These are phyloP conservation scores for Rhodotorula sp. DNA, from an alignment of 1,284 basidiomycete species.

Conservation along the genomic window DNA sequence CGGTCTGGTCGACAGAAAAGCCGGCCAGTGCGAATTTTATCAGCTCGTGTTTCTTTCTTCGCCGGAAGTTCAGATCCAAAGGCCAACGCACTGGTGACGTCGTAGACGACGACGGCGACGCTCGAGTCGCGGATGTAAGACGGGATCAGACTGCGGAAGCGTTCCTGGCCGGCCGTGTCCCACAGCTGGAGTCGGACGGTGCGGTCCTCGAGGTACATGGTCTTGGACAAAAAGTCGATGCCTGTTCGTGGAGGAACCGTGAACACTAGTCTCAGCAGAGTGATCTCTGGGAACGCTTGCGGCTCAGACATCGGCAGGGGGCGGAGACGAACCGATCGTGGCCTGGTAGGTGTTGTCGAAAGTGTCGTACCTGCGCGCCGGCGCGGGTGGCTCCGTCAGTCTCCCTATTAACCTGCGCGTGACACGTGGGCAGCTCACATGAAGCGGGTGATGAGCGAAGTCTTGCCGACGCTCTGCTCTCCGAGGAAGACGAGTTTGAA, in stretches of 20 bases:
- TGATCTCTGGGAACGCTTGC: neutral
- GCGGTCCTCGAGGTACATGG: conserved; percentile 98
- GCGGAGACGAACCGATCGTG: conserved; percentile 76
- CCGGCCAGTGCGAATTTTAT: neutral
- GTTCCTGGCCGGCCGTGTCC: conserved; percentile 98
- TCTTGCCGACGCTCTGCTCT: conserved; percentile 75
- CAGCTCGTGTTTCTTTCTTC: neutral
- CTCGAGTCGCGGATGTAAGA: conserved; percentile 99
- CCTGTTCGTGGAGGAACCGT: conserved; percentile 1
- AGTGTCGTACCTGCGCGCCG: conserved; percentile 84
- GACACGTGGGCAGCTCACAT: no score
- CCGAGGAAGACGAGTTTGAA: conserved; percentile 89
- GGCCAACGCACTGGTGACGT: conserved; percentile 83
- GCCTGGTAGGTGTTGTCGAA: conserved; percentile 99
- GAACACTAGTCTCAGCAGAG: neutral
- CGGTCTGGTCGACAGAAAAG: conserved; percentile 62
- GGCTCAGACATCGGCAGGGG: no score
- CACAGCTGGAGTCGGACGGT: conserved; percentile 96
- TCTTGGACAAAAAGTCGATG: conserved; percentile 99
- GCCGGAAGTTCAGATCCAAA: no score
- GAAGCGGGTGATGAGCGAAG: conserved; percentile 92
- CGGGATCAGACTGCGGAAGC: conserved; percentile 95
- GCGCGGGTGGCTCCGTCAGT: no score
- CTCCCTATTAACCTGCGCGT: no score
- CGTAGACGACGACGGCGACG: conserved; percentile 96